These are phyloP conservation scores for Erythrophleum ivorense DNA, from an alignment of 331 rosid species.

Conservation along the genomic window DNA sequence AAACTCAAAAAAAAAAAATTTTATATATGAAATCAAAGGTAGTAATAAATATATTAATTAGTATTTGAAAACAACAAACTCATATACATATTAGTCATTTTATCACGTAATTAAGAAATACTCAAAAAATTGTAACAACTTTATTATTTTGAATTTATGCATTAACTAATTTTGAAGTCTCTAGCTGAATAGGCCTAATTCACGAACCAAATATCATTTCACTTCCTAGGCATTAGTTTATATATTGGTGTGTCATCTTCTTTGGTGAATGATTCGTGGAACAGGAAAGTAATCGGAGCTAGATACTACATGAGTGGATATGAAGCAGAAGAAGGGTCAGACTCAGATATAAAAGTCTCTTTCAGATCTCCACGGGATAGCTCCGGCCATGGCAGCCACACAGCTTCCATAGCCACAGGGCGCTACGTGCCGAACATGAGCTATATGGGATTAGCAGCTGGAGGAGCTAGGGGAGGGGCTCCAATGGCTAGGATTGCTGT, in stretches of 20 bases:
- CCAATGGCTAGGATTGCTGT: constrained; percentile 80
- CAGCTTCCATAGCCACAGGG: constrained; percentile 82
- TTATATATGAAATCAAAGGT: no score
- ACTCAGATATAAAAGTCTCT: constrained; percentile 46
- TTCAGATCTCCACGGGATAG: constrained; percentile 84
- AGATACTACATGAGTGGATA: constrained; percentile 79
- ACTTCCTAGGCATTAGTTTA: neutral
- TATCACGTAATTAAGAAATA: no score
- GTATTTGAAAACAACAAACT: no score
- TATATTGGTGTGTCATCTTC: constrained; percentile 4
- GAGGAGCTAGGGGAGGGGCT: constrained; percentile 90
- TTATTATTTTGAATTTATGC: no score
- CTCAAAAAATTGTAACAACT: no score
- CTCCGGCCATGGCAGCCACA: constrained; percentile 88
- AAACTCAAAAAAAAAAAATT: no score
- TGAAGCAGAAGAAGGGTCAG: constrained; percentile 70
- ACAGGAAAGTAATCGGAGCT: constrained; percentile 85
- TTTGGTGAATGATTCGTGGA: constrained; percentile 37
- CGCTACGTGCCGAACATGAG: constrained; percentile 79
- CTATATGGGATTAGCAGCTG: constrained; percentile 70
- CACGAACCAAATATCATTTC: neutral
- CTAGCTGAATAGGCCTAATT: no score
- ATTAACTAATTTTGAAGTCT: no score
- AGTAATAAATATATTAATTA: no score
- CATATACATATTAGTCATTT: no score